These are phyloP conservation scores for Arthrobotrys iridis DNA, from an alignment of 2,329 filamentous ascomycete species.

Conservation along the genomic window DNA sequence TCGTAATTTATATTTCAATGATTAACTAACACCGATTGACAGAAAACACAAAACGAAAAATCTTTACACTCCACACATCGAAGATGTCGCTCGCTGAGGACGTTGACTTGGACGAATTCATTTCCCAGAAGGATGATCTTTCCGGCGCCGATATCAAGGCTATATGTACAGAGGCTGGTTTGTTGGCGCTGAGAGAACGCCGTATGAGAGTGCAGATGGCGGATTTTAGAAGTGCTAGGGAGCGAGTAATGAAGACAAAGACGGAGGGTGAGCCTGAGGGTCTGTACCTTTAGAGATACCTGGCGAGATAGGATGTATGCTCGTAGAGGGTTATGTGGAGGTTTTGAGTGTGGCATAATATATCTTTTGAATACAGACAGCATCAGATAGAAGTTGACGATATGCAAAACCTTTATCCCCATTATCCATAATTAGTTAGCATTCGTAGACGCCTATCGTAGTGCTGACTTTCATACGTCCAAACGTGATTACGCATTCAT, in stretches of 20 bases:
- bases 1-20: neutral
- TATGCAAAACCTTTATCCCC: neutral
- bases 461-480: neutral
- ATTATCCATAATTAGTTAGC: neutral
- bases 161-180: slow-evolving; percentile 95
- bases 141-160: slow-evolving; percentile 98
- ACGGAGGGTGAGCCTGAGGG: slow-evolving; percentile 98
- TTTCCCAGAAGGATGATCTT: slow-evolving; percentile 96
- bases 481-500: slow-evolving; percentile 9
- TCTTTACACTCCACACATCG: slow-evolving; percentile 95
- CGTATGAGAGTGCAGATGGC: slow-evolving; percentile 99
- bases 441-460: neutral
- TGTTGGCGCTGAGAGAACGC: slow-evolving; percentile 91
- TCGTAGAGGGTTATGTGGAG: neutral
- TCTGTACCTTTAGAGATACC: slow-evolving; percentile 83
- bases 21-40: slow-evolving; percentile 10
- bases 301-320: neutral
- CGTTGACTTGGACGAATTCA: slow-evolving; percentile 98
- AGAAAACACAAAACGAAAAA: slow-evolving; percentile 95
- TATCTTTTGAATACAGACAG: neutral
- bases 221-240: slow-evolving; percentile 90
- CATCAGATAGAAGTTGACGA: slow-evolving; percentile 19
- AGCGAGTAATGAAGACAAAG: slow-evolving; percentile 97
- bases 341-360: slow-evolving; percentile 14
- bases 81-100: slow-evolving; percentile 98